These are phyloP conservation scores for Gynochthodes officinalis DNA, from an alignment of 257 asterid genomes.

Conservation along the genomic window DNA sequence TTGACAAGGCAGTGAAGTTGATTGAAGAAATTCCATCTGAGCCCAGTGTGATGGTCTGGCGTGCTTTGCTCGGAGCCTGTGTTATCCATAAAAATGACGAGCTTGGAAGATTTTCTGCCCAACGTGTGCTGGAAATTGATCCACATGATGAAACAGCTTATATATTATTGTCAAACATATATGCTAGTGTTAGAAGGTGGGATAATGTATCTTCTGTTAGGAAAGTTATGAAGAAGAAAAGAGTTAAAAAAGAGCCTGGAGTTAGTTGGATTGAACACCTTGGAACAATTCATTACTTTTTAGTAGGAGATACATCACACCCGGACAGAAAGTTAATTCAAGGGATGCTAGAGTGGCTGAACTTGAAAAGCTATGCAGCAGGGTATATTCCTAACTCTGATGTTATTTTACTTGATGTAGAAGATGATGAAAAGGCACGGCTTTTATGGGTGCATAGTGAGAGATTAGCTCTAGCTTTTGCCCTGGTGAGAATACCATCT, in stretches of 20 bases:
- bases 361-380: slow-evolving; percentile 41
- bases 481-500: slow-evolving; percentile 57
- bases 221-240: slow-evolving; percentile 69
- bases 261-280: slow-evolving; percentile 87
- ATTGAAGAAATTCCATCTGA: slow-evolving; percentile 63
- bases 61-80: slow-evolving; percentile 92
- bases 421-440: slow-evolving; percentile 79
- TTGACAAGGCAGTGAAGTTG: slow-evolving; percentile 66
- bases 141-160: slow-evolving; percentile 81
- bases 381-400: slow-evolving; percentile 65
- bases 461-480: slow-evolving; percentile 82
- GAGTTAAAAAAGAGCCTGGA: slow-evolving; percentile 87
- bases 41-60: slow-evolving; percentile 96
- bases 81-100: slow-evolving; percentile 69
- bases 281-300: slow-evolving; percentile 73
- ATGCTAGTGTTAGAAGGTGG: slow-evolving; percentile 79
- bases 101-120: slow-evolving; percentile 73
- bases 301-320: slow-evolving; percentile 80
- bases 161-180: slow-evolving; percentile 71
- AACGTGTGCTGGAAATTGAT: slow-evolving; percentile 70
- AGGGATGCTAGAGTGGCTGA: slow-evolving; percentile 87
- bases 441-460: slow-evolving; percentile 93
- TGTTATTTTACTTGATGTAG: slow-evolving; percentile 83
- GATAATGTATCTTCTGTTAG: slow-evolving; percentile 64
- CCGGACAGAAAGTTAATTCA: slow-evolving; percentile 64